Evolutionary conservation across 116 monocot genomes (phyloP).

Genomic region (Posidonia oceanica): DNA sequence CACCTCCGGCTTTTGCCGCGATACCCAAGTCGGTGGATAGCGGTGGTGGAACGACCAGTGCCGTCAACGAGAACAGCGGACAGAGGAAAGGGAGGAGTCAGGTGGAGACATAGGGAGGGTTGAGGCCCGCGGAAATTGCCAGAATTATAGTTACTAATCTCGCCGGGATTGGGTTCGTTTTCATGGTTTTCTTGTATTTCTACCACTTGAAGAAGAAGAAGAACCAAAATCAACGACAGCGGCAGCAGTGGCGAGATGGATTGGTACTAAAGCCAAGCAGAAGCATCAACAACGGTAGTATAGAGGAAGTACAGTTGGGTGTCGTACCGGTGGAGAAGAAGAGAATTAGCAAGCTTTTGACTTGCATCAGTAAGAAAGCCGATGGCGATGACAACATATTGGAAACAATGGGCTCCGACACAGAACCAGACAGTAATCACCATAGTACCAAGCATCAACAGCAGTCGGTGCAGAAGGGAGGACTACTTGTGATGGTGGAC

Average conservation of each 20-base stretch:
- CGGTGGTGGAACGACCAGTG: background rate
- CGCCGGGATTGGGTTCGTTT: conserved; percentile 47
- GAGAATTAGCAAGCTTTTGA: conserved; percentile 2
- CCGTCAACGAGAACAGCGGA: background rate
- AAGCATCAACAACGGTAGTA: background rate
- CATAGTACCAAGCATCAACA: background rate
- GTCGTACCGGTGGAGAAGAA: background rate
- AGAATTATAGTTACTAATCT: conserved; percentile 70
- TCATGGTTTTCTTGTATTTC: conserved; percentile 35
- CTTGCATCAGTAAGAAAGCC: conserved; percentile 40
- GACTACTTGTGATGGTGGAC: conserved; percentile 60
- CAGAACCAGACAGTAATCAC: conserved; percentile 4
- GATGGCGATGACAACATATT: conserved; percentile 30
- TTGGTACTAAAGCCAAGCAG: background rate
- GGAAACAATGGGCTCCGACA: conserved; percentile 25
- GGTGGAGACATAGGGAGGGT: conserved; percentile 9
- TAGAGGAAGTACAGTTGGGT: background rate
- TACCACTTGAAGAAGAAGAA: conserved; percentile 48
- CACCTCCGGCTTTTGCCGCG: conserved; percentile 89
- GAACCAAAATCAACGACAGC: conserved; percentile 7
- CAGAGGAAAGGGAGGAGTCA: background rate
- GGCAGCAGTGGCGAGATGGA: conserved; percentile 4
- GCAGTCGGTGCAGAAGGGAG: conserved; percentile 17
- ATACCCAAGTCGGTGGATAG: conserved; percentile 46
- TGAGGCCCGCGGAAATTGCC: conserved; percentile 42